phyloP scores from a whole-genome alignment of 768 basidiomycete genomes.

The Macrocybe gigantea region DNA sequence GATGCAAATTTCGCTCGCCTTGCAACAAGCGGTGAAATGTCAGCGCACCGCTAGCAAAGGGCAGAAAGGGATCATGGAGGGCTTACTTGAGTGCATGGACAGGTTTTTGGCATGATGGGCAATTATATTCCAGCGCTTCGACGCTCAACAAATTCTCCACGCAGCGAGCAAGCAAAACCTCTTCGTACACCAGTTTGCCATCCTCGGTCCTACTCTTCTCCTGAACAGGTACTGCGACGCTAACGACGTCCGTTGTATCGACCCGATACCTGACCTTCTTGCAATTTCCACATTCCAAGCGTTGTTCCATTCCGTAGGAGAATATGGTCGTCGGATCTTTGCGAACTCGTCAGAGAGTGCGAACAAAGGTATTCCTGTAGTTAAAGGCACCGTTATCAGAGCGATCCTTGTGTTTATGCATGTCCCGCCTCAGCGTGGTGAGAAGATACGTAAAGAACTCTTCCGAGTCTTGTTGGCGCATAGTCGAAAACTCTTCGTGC shows the following conservation, averaged over 20 bases:
- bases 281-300: conserved; percentile 78
- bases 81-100: conserved; percentile 72
- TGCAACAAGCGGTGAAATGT: neutral
- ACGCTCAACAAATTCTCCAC: conserved; percentile 49
- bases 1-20: conserved; percentile 77
- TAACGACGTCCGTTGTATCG: conserved; percentile 72
- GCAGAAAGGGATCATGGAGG: neutral
- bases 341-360: neutral
- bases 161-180: conserved; percentile 57
- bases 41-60: neutral
- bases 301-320: conserved; percentile 79
- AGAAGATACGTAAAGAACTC: conserved; percentile 88
- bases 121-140: conserved; percentile 76
- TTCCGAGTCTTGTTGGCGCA: conserved; percentile 95
- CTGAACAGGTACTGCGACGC: conserved; percentile 69
- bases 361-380: neutral
- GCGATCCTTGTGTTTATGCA: conserved; percentile 40
- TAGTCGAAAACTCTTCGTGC: conserved; percentile 91
- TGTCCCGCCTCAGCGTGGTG: conserved; percentile 62
- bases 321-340: conserved; percentile 73
- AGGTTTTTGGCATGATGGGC: conserved; percentile 64
- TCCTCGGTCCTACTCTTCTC: conserved; percentile 52
- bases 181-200: conserved; percentile 57
- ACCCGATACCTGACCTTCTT: conserved; percentile 75
- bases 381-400: conserved; percentile 20